phyloP scores from a whole-genome alignment of 2,329 filamentous ascomycete genomes.

The Tricladium varicosporioides region DNA sequence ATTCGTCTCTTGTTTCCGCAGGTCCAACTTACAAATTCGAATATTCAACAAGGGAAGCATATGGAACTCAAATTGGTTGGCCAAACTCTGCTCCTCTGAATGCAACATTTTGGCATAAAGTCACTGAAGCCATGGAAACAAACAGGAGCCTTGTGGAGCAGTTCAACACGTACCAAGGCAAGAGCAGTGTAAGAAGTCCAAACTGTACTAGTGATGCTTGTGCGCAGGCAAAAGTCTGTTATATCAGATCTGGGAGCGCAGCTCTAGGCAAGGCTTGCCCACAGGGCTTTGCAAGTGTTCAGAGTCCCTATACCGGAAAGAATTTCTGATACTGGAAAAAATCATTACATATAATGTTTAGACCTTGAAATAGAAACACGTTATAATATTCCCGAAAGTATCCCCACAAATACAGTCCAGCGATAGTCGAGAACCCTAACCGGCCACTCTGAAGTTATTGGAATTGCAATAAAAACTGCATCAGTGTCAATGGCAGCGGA shows the following conservation, averaged over 20 bases:
- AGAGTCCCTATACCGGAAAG: constrained; percentile 37
- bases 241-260: constrained; percentile 55
- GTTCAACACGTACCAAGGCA: constrained; percentile 52
- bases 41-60: constrained; percentile 50
- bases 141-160: constrained; percentile 46
- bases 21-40: constrained; percentile 49
- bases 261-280: constrained; percentile 50
- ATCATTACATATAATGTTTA: too few species aligned
- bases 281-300: constrained; percentile 46
- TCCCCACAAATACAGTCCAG: too few species aligned
- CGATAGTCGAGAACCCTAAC: too few species aligned
- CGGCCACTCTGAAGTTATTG: too few species aligned
- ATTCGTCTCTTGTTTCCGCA: constrained; percentile 36
- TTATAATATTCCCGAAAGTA: too few species aligned
- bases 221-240: constrained; percentile 54
- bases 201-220: constrained; percentile 52
- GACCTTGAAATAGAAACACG: too few species aligned
- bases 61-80: constrained; percentile 44
- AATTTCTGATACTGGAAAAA: constrained; percentile 33
- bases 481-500: too few species aligned
- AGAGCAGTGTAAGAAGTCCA: constrained; percentile 47
- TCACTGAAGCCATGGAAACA: constrained; percentile 55
- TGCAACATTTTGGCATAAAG: constrained; percentile 57
- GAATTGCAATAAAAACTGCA: too few species aligned
- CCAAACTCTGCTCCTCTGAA: constrained; percentile 50